Evolutionary conservation across 1,284 basidiomycete genomes (phyloP), one percentile per base, ranked within the genome.

Genomic region (Ceratobasidium sp.): DNA sequence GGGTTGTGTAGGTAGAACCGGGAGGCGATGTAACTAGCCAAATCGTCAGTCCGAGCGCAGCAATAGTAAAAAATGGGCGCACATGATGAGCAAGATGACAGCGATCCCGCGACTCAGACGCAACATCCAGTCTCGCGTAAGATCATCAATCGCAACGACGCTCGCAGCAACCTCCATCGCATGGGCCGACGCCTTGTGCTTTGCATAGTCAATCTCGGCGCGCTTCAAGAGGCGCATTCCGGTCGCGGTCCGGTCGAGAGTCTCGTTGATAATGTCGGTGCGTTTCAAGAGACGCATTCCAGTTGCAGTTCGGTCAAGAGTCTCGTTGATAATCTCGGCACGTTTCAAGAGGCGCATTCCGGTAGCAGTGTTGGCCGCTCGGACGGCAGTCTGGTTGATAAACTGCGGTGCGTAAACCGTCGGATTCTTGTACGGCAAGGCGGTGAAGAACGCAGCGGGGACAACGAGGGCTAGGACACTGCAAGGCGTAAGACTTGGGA

Each of bases 1-100:
- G 77, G 77, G 57, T 77, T 77, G 67, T 77, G 77, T n/a, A 77
- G 40, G 66, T 76, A 77, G 49, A 77, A 52, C 5, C 77, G 73
- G 17, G 77, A 77, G 15, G 52, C 77, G 40, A 76, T 43, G 44
- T 77, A 77, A 13, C 77, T 76, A 57, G 1, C 22, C 0, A 37
- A 37, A n/a, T 8, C 4, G 37, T 37, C 17, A n/a, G 52, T 9
- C 64, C 22, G 54, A n/a, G 59, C 25, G 77, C 57, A 6, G 59
- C 70, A n/a, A 74, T 46, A 32, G 54, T 46, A 15, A 64, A 19
- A 54, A 8, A 62, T 7, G 9, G 51, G 56, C 77, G 40, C 34
- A 77, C 77, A 76, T 71, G n/a, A 77, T 52, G n/a, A 77, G 57
- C 49, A 77, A 40, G 22, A 77, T 76, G 19, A 77, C 57, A n/a